phyloP scores from a whole-genome alignment of 768 basidiomycete species.

The Trametes coccinea region DNA sequence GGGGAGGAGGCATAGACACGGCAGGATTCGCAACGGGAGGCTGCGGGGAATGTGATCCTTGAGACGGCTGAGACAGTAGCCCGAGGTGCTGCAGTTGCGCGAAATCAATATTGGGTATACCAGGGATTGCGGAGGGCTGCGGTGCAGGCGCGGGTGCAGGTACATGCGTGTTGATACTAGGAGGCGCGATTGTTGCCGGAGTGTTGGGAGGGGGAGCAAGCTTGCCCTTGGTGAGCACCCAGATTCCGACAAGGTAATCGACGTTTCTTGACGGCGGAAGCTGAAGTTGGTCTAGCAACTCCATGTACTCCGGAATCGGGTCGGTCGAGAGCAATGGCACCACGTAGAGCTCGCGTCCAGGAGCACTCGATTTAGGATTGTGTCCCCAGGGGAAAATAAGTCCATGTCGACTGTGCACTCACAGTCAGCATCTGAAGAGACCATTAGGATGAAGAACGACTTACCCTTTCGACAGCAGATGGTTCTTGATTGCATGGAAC shows the following conservation, averaged over 20 bases:
- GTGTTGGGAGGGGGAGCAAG: conserved; percentile 43
- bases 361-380: conserved; percentile 68
- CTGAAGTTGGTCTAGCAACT: conserved; percentile 73
- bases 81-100: conserved; percentile 21
- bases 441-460: conserved; percentile 29
- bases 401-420: conserved; percentile 69
- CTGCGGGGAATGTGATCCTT: neutral
- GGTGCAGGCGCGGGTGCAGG: conserved; percentile 10
- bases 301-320: conserved; percentile 81
- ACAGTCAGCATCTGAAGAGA: conserved; percentile 9
- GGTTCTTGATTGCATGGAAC: conserved; percentile 65
- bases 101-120: conserved; percentile 16
- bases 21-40: neutral
- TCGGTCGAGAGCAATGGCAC: conserved; percentile 69
- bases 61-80: neutral
- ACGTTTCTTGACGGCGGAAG: conserved; percentile 63
- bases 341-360: conserved; percentile 86
- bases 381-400: conserved; percentile 85
- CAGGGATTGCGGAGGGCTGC: neutral
- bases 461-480: conserved; percentile 72
- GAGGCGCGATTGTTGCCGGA: conserved; percentile 18
- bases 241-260: conserved; percentile 78
- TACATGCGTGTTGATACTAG: conserved; percentile 6
- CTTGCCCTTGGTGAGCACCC: conserved; percentile 83
- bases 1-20: conserved; percentile 5